phyloP scores from a whole-genome alignment of 768 basidiomycete species.

The Calvatia gigantea region DNA sequence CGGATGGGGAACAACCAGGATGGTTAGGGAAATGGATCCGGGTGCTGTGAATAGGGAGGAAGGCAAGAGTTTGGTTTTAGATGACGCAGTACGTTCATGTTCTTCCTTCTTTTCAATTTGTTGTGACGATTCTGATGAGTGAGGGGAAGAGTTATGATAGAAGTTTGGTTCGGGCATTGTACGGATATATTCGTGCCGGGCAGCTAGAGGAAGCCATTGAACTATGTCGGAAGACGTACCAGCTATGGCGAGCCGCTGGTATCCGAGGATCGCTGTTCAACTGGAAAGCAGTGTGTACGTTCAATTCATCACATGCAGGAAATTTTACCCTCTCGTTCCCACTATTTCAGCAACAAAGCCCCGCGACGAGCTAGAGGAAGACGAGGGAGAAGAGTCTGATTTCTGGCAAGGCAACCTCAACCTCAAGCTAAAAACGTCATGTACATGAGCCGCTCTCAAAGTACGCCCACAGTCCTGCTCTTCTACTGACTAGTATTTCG shows the following conservation, averaged over 20 bases:
- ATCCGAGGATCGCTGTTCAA: slow-evolving; percentile 80
- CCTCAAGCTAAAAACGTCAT: slow-evolving; percentile 74
- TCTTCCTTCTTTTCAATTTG: neutral
- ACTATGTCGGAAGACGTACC: slow-evolving; percentile 75
- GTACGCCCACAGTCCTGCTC: slow-evolving; percentile 34
- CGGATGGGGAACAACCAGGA: slow-evolving; percentile 46
- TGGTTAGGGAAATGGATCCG: slow-evolving; percentile 73
- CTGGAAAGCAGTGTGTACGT: slow-evolving; percentile 64
- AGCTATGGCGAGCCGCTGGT: slow-evolving; percentile 90
- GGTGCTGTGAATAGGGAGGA: slow-evolving; percentile 68
- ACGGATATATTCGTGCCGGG: slow-evolving; percentile 82
- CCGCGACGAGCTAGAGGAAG: slow-evolving; percentile 45
- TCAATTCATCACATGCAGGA: neutral
- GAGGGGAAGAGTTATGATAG: slow-evolving; percentile 88
- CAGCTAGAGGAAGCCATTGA: slow-evolving; percentile 80
- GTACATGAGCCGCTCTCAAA: slow-evolving; percentile 73
- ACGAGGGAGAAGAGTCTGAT: slow-evolving; percentile 48
- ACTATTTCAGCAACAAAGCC: slow-evolving; percentile 30
- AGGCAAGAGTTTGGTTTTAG: slow-evolving; percentile 58
- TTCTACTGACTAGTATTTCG: neutral
- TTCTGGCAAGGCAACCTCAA: slow-evolving; percentile 73
- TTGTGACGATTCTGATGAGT: neutral
- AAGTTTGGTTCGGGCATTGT: slow-evolving; percentile 70
- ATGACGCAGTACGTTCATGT: slow-evolving; percentile 61
- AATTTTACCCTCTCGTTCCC: neutral